phyloP scores from a whole-genome alignment of 2,329 filamentous ascomycete genomes.

The Hawksworthiomyces lignivorus region DNA sequence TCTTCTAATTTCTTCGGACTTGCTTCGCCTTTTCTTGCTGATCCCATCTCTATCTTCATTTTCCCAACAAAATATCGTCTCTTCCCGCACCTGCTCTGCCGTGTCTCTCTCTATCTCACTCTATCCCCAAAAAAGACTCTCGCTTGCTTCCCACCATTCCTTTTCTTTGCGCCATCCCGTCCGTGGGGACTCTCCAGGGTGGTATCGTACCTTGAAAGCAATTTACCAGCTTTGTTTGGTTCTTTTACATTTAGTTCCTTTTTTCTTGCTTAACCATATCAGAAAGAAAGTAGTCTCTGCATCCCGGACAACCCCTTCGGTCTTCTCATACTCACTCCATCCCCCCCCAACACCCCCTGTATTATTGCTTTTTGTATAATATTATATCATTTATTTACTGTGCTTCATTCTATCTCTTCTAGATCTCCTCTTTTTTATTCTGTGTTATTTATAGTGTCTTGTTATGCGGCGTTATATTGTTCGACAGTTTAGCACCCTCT shows the following conservation, averaged over 20 bases:
- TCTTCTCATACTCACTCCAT: constrained; percentile 1
- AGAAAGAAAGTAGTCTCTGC: neutral
- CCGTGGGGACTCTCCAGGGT: too few relatives aligned
- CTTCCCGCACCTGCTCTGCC: too few relatives aligned
- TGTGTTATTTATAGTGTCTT: constrained; percentile 4
- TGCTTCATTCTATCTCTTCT: neutral
- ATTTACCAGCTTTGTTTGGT: too few relatives aligned
- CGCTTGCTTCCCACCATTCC: neutral
- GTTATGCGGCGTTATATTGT: constrained; percentile 10
- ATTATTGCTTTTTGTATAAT: neutral
- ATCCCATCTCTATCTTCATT: neutral
- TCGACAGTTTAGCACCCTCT: constrained; percentile 7
- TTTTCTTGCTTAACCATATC: too few relatives aligned
- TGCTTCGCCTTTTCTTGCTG: neutral
- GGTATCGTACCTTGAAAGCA: too few relatives aligned
- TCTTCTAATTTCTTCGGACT: neutral
- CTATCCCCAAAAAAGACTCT: neutral
- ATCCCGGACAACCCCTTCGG: constrained; percentile 12
- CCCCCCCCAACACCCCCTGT: neutral
- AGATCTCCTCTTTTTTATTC: neutral
- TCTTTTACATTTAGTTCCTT: too few relatives aligned
- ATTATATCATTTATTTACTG: neutral
- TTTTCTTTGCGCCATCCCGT: too few relatives aligned
- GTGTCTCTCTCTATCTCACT: neutral
- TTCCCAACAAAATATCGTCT: constrained; percentile 3